Percentiles rank a stretch among this genome's conserved stretches.
Evolutionary conservation across 2,329 filamentous ascomycete genomes (phyloP).

Genomic region (Xylariaceae sp.): DNA sequence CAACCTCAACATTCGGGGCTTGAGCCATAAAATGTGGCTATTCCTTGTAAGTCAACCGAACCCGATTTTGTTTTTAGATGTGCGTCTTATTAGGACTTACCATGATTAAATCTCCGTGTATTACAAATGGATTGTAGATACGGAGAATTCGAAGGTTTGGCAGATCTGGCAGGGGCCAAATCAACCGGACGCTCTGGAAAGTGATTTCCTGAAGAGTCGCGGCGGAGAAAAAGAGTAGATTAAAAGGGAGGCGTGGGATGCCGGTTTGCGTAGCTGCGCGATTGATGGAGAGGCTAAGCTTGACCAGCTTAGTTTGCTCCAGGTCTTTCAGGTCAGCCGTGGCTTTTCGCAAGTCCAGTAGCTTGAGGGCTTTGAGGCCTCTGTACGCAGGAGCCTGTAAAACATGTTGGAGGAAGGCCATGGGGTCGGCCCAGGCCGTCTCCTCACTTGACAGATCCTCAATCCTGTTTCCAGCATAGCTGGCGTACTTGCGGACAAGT

Average conservation of each 20-base stretch:
- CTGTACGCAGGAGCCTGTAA: conserved; percentile 4
- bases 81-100: conserved; percentile 19
- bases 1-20: conserved; percentile 25
- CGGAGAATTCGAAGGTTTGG: conserved; percentile 20
- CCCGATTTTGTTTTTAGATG: background rate
- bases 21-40: conserved; percentile 14
- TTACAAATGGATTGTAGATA: background rate
- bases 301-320: conserved; percentile 14
- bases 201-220: conserved; percentile 24
- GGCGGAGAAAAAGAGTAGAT: conserved; percentile 17
- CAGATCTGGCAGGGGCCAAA: background rate
- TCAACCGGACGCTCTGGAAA: conserved; percentile 14
- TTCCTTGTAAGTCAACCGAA: conserved; percentile 8
- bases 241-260: conserved; percentile 2
- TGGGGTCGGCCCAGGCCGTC: conserved; percentile 9
- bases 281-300: conserved; percentile 19
- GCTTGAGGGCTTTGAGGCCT: conserved; percentile 20
- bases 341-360: conserved; percentile 9
- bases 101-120: too few species aligned
- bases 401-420: conserved; percentile 6
- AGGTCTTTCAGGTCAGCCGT: background rate
- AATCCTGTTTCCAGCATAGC: conserved; percentile 7
- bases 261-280: background rate
- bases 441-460: conserved; percentile 19
- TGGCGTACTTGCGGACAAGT: conserved; percentile 7